These are phyloP conservation scores for Aspergillus fischeri DNA, from an alignment of 2,329 filamentous ascomycete species.

Conservation along the genomic window DNA sequence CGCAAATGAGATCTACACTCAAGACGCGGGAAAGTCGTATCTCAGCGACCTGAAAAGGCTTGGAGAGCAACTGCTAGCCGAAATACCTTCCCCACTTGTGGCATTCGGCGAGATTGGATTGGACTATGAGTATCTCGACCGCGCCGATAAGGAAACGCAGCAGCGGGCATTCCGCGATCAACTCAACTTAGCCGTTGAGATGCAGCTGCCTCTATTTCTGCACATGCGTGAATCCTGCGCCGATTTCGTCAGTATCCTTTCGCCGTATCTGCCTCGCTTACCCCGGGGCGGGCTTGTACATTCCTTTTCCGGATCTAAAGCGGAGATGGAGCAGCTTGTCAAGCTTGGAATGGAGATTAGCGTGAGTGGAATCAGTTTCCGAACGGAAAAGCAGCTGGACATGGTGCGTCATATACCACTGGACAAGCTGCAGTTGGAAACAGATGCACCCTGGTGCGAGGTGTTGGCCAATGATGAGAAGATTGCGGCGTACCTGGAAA, in stretches of 20 bases:
- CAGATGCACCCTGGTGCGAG: slow-evolving; percentile 49
- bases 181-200: slow-evolving; percentile 36
- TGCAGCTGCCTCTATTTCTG: slow-evolving; percentile 31
- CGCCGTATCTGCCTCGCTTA: slow-evolving; percentile 36
- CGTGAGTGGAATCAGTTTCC: slow-evolving; percentile 50
- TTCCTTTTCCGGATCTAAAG: slow-evolving; percentile 73
- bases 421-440: slow-evolving; percentile 44
- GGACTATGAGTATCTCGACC: slow-evolving; percentile 47
- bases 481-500: slow-evolving; percentile 39
- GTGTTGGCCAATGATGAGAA: slow-evolving; percentile 38
- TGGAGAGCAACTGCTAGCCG: slow-evolving; percentile 19
- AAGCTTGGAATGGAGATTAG: slow-evolving; percentile 42
- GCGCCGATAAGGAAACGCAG: slow-evolving; percentile 42
- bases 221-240: slow-evolving; percentile 41
- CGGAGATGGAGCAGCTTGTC: slow-evolving; percentile 40
- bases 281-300: slow-evolving; percentile 67
- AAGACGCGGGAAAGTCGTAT: slow-evolving; percentile 3
- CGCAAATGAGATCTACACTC: slow-evolving; percentile 40
- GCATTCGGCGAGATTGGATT: slow-evolving; percentile 51
- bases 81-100: slow-evolving; percentile 30
- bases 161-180: slow-evolving; percentile 40
- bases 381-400: slow-evolving; percentile 36
- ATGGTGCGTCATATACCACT: slow-evolving; percentile 44
- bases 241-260: slow-evolving; percentile 43
- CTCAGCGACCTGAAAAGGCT: slow-evolving; percentile 17